Evolutionary conservation across 2,329 filamentous ascomycete species (phyloP), one percentile per base, ranked within the genome.

Genomic region (Trichoderma koningii): DNA sequence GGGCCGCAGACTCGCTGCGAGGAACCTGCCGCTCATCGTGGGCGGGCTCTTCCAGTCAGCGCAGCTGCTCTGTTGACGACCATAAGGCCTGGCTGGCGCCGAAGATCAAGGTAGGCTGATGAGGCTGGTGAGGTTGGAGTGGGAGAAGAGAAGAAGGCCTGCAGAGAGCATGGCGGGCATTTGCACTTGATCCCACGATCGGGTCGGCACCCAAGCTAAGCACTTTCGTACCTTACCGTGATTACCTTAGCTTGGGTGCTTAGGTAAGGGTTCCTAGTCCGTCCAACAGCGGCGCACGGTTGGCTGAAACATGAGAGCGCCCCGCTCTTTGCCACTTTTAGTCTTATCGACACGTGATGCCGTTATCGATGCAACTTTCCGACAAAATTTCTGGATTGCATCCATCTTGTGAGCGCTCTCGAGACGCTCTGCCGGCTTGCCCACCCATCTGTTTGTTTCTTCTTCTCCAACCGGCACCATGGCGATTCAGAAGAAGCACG

Each of bases 401-500:
- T 57, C 67, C 70, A 68, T 69, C 66, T 30, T 38, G 45, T 34
- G 55, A 34, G 51, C 38, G 50, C 28, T 30, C 21, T 17, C 26
- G 17, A 52, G 28, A 34, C 44, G 17, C n/a, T 42, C 17, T 42
- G 53, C 28, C 53, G 34, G 48, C 60, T 60, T 41, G 10, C 34
- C 34, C 34, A 21, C 28, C 50, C 21, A 23, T 23, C 21, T 23
- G 2, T 47, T 50, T 26, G 38, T 26, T 38, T 45, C 50, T 19
- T 41, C 26, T 30, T 55, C 41, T 14, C 34, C 38, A 66, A 50
- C 23, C 23, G 66, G 61, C 67, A 70, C 63, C 65, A 98, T 98
- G 95, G 93, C 92, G 74, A 94, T 98, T 74, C 92, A 98, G 76
- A 97, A 98, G 85, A 98, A 98, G 85, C 91, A 97, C 81, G 94